Evolutionary conservation across 2,329 filamentous ascomycete species (phyloP).

Genomic region (Teratosphaeria nubilosa): DNA sequence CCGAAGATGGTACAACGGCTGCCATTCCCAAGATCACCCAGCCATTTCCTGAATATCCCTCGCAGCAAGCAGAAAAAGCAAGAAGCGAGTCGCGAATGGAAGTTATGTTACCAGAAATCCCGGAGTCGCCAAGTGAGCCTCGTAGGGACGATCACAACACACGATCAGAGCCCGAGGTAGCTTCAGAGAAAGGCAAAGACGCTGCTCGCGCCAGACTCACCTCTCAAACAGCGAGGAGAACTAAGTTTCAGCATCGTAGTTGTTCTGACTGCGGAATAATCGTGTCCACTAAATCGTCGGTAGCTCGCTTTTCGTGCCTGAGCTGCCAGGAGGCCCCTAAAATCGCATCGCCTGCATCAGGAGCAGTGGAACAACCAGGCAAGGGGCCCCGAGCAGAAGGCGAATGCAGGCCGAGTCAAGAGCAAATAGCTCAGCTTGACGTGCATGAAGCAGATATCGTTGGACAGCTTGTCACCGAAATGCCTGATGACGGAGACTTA

Average conservation of each 20-base stretch:
- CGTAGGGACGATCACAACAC: not conserved
- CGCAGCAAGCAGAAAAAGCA: not conserved
- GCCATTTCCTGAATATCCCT: not conserved
- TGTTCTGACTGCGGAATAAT: not conserved
- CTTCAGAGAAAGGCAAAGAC: not conserved
- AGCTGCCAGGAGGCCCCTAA: not conserved
- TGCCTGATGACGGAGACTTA: not conserved
- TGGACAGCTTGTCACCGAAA: not conserved
- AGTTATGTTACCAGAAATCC: not conserved
- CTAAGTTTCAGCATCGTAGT: not conserved
- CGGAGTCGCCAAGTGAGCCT: not conserved
- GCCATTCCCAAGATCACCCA: not conserved
- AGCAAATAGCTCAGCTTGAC: not conserved
- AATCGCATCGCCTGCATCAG: not conserved
- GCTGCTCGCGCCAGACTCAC: not conserved
- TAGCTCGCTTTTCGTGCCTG: not conserved
- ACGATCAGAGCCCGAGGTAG: not conserved
- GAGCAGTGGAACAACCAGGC: not conserved
- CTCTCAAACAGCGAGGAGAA: not conserved
- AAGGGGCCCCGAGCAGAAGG: not conserved
- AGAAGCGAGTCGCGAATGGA: not conserved
- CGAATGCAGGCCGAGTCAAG: not conserved
- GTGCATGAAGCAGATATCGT: not conserved
- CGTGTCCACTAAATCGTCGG: not conserved
- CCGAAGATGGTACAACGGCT: not conserved